Evolutionary conservation across 1,284 basidiomycete genomes (phyloP), one percentile per base, ranked within the genome.

Genomic region (Uromyces viciae-fabae): DNA sequence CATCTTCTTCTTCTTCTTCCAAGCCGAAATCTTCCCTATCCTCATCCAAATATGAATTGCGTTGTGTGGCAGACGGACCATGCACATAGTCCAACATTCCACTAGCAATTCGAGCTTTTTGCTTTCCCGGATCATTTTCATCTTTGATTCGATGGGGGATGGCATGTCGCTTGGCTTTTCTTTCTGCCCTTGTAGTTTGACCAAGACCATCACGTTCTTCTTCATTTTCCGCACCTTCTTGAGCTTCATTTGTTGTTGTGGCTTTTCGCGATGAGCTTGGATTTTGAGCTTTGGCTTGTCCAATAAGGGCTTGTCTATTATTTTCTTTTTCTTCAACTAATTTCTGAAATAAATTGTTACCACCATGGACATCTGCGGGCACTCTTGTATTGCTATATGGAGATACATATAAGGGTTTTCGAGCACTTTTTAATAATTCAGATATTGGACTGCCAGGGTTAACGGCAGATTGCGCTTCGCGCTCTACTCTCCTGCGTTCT

Each of bases 401-500:
- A 2, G 91, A 91, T 85, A 95, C 92, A 75, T 96, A 88, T 54
- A 96, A 89, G 0, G 95, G 95, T 85, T 95, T 93, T 69, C 92
- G 89, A 0, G 95, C 95, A 0, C 93, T 94, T 84, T 88, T 87
- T 84, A 99, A 90, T 75, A 99, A 88, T 5, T 93, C 94, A 28
- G 94, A 94, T 82, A 99, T 96, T 0, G 97, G 96, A 83, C 92
- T 93, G 73, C 94, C 94, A 3, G 96, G 97, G 85, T 95, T 93
- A 3, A 98, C 93, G 1, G 95, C 97, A 84, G 92, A 92, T 87
- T 94, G 91, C 90, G 97, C 96, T 86, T 98, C 95, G 84, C 92
- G 91, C 89, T 99, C 95, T 86, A 79, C 77, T 46, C 77, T 54
- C 40, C 77, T 58, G 17, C 66, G 52, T 62, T 79, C 77, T 72